A percentile compares a stretch with the other conserved stretches of the same genome.
phyloP scores from a whole-genome alignment of 2,329 filamentous ascomycete species.

The Penicillium sp. region DNA sequence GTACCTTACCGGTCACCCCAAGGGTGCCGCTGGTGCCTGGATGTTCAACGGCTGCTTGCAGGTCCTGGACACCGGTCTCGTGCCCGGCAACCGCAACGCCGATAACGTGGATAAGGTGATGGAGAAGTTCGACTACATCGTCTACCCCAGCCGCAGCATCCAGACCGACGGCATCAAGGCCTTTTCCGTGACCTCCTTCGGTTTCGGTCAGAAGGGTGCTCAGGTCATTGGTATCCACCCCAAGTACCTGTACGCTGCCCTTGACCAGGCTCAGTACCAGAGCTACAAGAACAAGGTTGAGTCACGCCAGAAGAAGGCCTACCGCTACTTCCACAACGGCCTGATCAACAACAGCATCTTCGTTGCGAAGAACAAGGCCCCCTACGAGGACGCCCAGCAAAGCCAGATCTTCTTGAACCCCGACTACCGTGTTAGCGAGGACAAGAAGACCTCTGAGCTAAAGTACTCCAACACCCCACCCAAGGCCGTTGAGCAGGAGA shows the following conservation, averaged over 20 bases:
- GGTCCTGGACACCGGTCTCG: slow-evolving; percentile 88
- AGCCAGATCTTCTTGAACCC: slow-evolving; percentile 91
- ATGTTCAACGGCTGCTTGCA: slow-evolving; percentile 99
- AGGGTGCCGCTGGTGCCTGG: slow-evolving; percentile 98
- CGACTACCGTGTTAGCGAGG: slow-evolving; percentile 76
- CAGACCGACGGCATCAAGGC: slow-evolving; percentile 99
- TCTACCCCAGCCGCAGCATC: slow-evolving; percentile 91
- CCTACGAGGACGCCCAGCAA: slow-evolving; percentile 87
- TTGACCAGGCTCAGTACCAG: slow-evolving; percentile 80
- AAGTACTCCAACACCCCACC: slow-evolving; percentile 71
- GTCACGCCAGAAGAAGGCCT: slow-evolving; percentile 95
- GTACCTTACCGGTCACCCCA: slow-evolving; percentile 96
- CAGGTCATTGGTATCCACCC: slow-evolving; percentile 97
- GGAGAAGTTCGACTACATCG: slow-evolving; percentile 97
- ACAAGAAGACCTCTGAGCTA: slow-evolving; percentile 84
- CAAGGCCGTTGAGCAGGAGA: slow-evolving; percentile 61
- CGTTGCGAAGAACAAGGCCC: slow-evolving; percentile 88
- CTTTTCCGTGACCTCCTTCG: slow-evolving; percentile 98
- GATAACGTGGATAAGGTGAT: slow-evolving; percentile 96
- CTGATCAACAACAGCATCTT: slow-evolving; percentile 98
- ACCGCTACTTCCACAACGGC: slow-evolving; percentile 97
- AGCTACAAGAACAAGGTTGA: slow-evolving; percentile 87
- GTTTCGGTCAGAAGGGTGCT: slow-evolving; percentile 98
- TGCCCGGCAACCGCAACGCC: slow-evolving; percentile 96
- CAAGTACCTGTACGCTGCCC: slow-evolving; percentile 91